Evolutionary conservation across 352 stramenopile species (phyloP).

Genomic region (Labyrinthula sp.): DNA sequence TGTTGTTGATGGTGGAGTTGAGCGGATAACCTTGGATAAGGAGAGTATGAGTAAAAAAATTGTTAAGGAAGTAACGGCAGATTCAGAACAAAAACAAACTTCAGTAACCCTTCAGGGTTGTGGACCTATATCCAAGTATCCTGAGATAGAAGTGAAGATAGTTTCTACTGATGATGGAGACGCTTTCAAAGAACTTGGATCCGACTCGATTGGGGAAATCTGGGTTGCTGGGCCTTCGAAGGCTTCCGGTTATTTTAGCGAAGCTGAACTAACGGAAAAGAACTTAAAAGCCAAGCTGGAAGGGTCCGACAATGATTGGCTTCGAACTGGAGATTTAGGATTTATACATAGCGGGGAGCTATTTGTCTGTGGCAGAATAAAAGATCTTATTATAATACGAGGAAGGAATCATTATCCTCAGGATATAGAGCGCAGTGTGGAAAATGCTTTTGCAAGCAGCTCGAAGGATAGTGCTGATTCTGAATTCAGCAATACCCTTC

Average conservation of each 20-base stretch:
- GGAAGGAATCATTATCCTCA: slow-evolving; percentile 97
- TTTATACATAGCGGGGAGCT: slow-evolving; percentile 63
- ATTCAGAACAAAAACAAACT: slow-evolving; percentile 15
- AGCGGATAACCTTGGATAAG: slow-evolving; percentile 66
- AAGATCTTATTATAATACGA: slow-evolving; percentile 97
- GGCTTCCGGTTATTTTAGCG: slow-evolving; percentile 71
- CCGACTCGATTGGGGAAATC: slow-evolving; percentile 52
- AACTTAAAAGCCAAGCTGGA: slow-evolving; percentile 62
- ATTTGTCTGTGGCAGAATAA: slow-evolving; percentile 92
- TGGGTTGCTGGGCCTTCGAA: slow-evolving; percentile 68
- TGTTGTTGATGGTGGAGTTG: slow-evolving; percentile 70
- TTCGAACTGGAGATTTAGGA: slow-evolving; percentile 85
- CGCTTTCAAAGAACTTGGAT: slow-evolving; percentile 28
- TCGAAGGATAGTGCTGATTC: slow-evolving; percentile 23
- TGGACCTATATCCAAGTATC: slow-evolving; percentile 56
- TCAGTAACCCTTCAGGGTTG: slow-evolving; percentile 55
- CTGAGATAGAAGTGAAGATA: slow-evolving; percentile 68
- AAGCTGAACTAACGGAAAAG: slow-evolving; percentile 50
- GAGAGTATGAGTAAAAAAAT: slow-evolving; percentile 51
- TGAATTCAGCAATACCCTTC: slow-evolving; percentile 33
- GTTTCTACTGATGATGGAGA: slow-evolving; percentile 61
- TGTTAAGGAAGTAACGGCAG: slow-evolving; percentile 25
- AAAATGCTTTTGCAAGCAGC: slow-evolving; percentile 45
- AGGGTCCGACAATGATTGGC: slow-evolving; percentile 40
- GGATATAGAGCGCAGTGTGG: slow-evolving; percentile 81